Base-by-base conservation (phyloP, 148 eudicot genomes). In the Persicaria maculosa region DNA sequence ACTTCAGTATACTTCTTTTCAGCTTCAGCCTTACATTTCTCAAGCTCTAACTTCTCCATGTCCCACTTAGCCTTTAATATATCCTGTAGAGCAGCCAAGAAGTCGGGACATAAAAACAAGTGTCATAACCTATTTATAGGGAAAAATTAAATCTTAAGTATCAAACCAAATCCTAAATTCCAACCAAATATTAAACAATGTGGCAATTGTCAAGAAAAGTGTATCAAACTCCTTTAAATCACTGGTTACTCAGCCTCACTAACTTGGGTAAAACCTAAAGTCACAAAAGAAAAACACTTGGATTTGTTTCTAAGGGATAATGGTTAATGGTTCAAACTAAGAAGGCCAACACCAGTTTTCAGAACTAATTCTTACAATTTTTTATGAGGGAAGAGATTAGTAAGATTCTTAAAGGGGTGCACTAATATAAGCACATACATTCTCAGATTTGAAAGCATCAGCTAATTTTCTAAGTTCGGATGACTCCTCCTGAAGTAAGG, bases 11-110 rank as follows among this genome's bases (percentile, higher is more conserved):
- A 90, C 67, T 86, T 89, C 81, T 84, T 89, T 79, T 89, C 93
- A 47, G 86, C 85, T 81, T 84, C 89, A 78, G 36, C 80, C 85
- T 85, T 90, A 53, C 86, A 80, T 52, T 78, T 87, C 84, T 90
- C 99, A 15, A 92, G 79, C 50, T 78, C 79, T 22, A 78, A 80
- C 78, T 82, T 92, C 77, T 92, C 97, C 7, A 72, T 62, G 40
- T 85, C 92, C 97, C 91, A 90, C 77, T 75, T 92, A 25, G 80
- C 81, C 79, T 88, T 95, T 43, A 95, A 86, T 16, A 88, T 88
- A 72, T 58, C 69, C 92, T 88, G 85, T 25, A 44, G 20, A 72
- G 17, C 9, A 64, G 68, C 25, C 46, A 68, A 55, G 16, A 59
- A 44, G 22, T 68, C 12, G 2, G 0, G 16, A 40, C 58, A 47